Percentiles rank a stretch among this genome's conserved stretches.
phyloP scores from a whole-genome alignment of 805 yeast species.

The Kodamaea neixiangensis region DNA sequence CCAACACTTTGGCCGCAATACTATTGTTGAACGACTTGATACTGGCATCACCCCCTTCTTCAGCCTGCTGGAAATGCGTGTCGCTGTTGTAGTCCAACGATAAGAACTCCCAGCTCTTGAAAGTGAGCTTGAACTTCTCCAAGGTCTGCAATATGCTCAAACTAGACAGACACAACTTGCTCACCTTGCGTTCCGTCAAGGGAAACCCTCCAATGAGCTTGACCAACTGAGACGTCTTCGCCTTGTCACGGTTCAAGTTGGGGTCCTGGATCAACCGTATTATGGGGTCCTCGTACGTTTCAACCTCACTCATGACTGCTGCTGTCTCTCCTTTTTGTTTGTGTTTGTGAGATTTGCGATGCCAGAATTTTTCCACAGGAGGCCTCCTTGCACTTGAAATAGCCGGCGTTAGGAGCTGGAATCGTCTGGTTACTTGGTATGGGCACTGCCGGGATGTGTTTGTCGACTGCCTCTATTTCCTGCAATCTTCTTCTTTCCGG shows the following conservation, averaged over 20 bases:
- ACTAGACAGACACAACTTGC: slow-evolving; percentile 49
- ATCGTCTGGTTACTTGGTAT: not conserved
- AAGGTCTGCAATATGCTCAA: slow-evolving; percentile 50
- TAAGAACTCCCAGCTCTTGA: slow-evolving; percentile 57
- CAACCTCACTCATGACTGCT: slow-evolving; percentile 11
- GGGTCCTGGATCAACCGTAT: slow-evolving; percentile 51
- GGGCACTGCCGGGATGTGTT: not conserved
- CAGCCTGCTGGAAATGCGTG: slow-evolving; percentile 31
- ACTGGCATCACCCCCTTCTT: slow-evolving; percentile 13
- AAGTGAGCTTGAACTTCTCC: slow-evolving; percentile 48
- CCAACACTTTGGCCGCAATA: slow-evolving; percentile 55
- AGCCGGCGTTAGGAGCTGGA: not conserved
- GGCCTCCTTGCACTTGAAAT: not conserved
- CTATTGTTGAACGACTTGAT: slow-evolving; percentile 49
- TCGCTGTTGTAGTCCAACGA: slow-evolving; percentile 52
- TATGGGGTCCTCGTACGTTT: slow-evolving; percentile 47
- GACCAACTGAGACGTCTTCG: slow-evolving; percentile 41
- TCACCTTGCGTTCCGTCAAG: slow-evolving; percentile 43
- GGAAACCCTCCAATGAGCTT: slow-evolving; percentile 46
- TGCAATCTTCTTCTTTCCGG: not conserved
- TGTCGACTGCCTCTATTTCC: not conserved
- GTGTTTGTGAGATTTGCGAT: slow-evolving; percentile 2
- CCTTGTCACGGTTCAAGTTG: slow-evolving; percentile 43
- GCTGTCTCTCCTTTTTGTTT: not conserved
- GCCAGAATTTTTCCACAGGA: slow-evolving; percentile 1